Conservation (phyloP, 768 basidiomycete genomes). For the Suillus subluteus region DNA sequence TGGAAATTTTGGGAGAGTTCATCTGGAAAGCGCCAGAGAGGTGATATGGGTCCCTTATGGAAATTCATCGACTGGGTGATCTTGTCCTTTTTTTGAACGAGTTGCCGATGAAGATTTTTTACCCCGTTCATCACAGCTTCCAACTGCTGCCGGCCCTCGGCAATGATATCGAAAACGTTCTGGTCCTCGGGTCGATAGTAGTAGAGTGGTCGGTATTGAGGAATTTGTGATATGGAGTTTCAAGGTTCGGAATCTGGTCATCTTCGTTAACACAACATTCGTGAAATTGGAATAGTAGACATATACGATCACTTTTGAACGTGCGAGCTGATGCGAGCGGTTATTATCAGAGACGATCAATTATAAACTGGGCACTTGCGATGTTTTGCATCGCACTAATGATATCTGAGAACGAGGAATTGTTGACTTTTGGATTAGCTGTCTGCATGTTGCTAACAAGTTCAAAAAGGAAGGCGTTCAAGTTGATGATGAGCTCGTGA, state of each 20-base stretch:
- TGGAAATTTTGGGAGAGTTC: neutral
- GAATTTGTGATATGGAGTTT: neutral
- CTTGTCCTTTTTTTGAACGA: neutral
- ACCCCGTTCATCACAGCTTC: neutral
- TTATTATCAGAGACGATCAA: neutral
- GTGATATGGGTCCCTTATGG: too few relatives aligned
- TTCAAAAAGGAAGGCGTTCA: too few relatives aligned
- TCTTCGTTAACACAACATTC: neutral
- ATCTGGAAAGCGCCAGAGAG: neutral
- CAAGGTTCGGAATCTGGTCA: neutral
- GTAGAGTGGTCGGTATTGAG: neutral
- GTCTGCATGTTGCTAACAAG: neutral
- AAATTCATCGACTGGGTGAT: neutral
- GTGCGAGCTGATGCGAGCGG: neutral
- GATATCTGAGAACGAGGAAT: neutral
- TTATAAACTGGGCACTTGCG: neutral
- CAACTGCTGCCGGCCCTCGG: neutral
- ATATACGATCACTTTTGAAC: neutral
- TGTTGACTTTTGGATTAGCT: neutral
- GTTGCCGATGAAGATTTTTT: neutral
- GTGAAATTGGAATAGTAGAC: neutral
- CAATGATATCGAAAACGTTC: neutral
- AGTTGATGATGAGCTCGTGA: too few relatives aligned
- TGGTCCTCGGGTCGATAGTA: neutral
- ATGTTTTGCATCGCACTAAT: neutral